phyloP scores from a whole-genome alignment of 2,329 filamentous ascomycete genomes.

The Chaetomium sp. region DNA sequence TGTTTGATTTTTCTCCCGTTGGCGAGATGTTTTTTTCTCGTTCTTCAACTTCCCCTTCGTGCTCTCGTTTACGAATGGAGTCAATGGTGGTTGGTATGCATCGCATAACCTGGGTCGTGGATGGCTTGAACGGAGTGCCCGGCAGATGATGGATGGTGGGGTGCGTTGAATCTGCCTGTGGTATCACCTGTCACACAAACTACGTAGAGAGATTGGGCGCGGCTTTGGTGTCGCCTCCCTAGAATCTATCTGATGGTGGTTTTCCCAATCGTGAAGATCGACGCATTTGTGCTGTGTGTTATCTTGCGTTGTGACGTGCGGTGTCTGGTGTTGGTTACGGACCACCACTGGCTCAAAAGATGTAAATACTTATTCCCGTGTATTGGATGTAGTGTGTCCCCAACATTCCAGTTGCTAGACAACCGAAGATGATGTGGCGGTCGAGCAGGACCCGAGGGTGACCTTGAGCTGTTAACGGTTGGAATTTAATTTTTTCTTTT shows the following conservation, averaged over 20 bases:
- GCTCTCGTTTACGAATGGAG: slow-evolving; percentile 5
- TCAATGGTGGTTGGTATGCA: neutral
- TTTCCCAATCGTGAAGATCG: neutral
- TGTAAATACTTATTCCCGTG: too few species aligned
- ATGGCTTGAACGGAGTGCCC: neutral
- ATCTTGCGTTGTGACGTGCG: neutral
- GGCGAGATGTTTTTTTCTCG: neutral
- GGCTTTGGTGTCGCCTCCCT: neutral
- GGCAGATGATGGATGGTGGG: neutral
- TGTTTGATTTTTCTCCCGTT: neutral
- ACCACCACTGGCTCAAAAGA: too few species aligned
- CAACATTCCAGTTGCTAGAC: too few species aligned
- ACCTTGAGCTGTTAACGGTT: too few species aligned
- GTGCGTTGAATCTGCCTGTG: too few species aligned
- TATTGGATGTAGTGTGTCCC: too few species aligned
- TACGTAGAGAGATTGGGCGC: too few species aligned
- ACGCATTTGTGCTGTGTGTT: neutral
- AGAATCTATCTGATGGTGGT: slow-evolving; percentile 1
- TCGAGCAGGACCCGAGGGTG: too few species aligned
- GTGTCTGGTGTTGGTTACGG: too few species aligned
- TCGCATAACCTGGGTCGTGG: neutral
- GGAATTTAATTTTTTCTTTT: too few species aligned
- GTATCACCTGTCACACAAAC: too few species aligned
- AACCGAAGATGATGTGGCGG: too few species aligned
- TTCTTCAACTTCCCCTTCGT: slow-evolving; percentile 1